phyloP scores from a whole-genome alignment of 176 grass and related monocot species.

The Oropetium thomaeum region DNA sequence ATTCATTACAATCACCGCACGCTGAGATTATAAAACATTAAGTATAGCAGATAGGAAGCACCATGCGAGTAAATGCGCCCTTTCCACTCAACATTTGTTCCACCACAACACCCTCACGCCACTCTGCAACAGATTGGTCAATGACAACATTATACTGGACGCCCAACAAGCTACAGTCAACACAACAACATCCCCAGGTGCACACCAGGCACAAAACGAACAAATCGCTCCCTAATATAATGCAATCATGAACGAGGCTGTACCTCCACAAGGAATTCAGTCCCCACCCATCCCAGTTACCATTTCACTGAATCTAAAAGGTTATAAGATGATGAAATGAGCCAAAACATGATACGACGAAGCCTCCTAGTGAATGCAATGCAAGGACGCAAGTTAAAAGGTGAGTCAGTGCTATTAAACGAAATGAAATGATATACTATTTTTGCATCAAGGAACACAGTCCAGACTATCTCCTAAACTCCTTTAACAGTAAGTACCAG shows the following conservation, averaged over 20 bases:
- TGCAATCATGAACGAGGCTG: background rate
- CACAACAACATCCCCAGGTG: background rate
- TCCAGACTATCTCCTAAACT: conserved; percentile 32
- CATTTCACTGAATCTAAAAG: conserved; percentile 28
- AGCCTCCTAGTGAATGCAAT: conserved; percentile 7
- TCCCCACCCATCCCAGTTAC: background rate
- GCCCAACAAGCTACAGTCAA: background rate
- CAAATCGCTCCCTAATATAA: background rate
- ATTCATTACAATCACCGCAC: background rate
- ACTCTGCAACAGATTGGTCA: background rate
- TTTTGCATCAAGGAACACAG: conserved; percentile 38
- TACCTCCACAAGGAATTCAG: background rate
- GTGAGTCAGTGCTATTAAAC: conserved; percentile 34
- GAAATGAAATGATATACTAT: conserved; percentile 19
- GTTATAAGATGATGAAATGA: background rate
- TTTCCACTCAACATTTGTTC: background rate
- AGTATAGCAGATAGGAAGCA: background rate
- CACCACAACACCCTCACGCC: no score
- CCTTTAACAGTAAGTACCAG: background rate
- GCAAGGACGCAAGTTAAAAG: conserved; percentile 26
- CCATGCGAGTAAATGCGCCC: background rate
- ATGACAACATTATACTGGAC: background rate
- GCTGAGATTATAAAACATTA: background rate
- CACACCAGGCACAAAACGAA: background rate
- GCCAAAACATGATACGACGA: conserved; percentile 13